Evolutionary conservation across 805 yeast species (phyloP).

Genomic region (Peterozyma toletana): DNA sequence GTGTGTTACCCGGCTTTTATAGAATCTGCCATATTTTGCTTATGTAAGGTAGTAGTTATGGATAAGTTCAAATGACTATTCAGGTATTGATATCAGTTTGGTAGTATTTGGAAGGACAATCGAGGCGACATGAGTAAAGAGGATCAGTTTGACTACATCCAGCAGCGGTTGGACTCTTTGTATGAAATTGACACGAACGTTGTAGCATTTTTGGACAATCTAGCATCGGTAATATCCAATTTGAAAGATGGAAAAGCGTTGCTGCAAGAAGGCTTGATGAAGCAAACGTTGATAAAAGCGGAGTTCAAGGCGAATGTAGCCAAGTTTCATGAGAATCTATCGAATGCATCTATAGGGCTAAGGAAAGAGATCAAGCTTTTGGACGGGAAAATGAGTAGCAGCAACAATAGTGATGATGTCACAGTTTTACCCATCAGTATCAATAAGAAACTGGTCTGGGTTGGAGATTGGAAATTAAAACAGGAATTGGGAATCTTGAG

Average conservation of each 20-base stretch:
- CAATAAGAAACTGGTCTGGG: constrained; percentile 63
- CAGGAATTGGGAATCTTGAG: constrained; percentile 33
- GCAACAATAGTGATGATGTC: constrained; percentile 26
- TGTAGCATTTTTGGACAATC: constrained; percentile 40
- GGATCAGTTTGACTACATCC: constrained; percentile 24
- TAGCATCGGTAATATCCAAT: constrained; percentile 40
- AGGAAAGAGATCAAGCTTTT: constrained; percentile 61
- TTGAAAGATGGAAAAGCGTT: constrained; percentile 24
- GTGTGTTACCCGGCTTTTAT: too few species aligned
- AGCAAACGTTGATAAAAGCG: constrained; percentile 21
- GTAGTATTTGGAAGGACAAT: too few species aligned
- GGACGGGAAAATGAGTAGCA: constrained; percentile 51
- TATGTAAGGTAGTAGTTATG: too few species aligned
- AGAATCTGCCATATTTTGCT: too few species aligned
- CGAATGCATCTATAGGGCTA: constrained; percentile 49
- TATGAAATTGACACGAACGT: constrained; percentile 43
- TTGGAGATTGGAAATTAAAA: constrained; percentile 51
- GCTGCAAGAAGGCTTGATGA: constrained; percentile 11
- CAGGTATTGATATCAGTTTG: too few species aligned
- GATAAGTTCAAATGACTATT: too few species aligned
- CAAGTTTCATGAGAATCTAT: constrained; percentile 45
- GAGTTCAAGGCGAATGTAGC: constrained; percentile 36
- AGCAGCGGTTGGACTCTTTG: constrained; percentile 44
- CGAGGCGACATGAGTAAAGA: too few species aligned
- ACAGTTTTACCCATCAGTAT: constrained; percentile 62